Conservation (phyloP, 2,329 filamentous ascomycete species). For the Fusarium lateritium region DNA sequence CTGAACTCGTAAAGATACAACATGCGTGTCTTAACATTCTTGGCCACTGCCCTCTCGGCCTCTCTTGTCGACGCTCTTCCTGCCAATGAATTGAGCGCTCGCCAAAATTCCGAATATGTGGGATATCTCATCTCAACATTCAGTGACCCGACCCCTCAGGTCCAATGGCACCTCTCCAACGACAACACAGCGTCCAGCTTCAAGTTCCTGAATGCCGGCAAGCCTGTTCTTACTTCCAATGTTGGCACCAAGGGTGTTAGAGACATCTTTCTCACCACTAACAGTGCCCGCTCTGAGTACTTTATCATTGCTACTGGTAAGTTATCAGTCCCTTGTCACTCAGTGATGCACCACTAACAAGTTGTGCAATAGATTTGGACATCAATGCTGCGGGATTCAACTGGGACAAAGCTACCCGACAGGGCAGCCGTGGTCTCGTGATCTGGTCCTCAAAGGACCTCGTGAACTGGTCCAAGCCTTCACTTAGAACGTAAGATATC, state of each 20-base stretch:
- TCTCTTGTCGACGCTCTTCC: constrained; percentile 21
- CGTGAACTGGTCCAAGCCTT: constrained; percentile 53
- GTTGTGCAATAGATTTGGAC: constrained; percentile 52
- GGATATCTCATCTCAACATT: constrained; percentile 58
- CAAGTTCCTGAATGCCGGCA: constrained; percentile 52
- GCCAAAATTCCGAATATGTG: constrained; percentile 27
- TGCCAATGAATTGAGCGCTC: constrained; percentile 10
- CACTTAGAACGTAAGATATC: constrained; percentile 22
- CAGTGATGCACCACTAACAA: neutral
- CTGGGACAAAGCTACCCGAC: constrained; percentile 55
- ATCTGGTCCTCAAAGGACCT: constrained; percentile 56
- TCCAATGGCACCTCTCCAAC: constrained; percentile 55
- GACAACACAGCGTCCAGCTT: constrained; percentile 52
- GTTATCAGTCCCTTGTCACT: rapidly evolving
- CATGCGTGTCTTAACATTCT: constrained; percentile 21
- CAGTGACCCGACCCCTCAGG: constrained; percentile 51
- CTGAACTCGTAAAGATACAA: neutral
- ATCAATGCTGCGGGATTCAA: constrained; percentile 54
- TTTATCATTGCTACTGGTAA: constrained; percentile 56
- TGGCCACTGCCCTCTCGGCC: constrained; percentile 15
- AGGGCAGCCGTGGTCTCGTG: constrained; percentile 55
- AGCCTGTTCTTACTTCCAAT: constrained; percentile 52
- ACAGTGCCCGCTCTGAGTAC: constrained; percentile 53
- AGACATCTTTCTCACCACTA: constrained; percentile 55
- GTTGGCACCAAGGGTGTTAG: constrained; percentile 55